Percentiles rank a stretch among this genome's conserved stretches.
These are phyloP conservation scores for Imleria badia DNA, from an alignment of 768 basidiomycete genomes.

Conservation along the genomic window DNA sequence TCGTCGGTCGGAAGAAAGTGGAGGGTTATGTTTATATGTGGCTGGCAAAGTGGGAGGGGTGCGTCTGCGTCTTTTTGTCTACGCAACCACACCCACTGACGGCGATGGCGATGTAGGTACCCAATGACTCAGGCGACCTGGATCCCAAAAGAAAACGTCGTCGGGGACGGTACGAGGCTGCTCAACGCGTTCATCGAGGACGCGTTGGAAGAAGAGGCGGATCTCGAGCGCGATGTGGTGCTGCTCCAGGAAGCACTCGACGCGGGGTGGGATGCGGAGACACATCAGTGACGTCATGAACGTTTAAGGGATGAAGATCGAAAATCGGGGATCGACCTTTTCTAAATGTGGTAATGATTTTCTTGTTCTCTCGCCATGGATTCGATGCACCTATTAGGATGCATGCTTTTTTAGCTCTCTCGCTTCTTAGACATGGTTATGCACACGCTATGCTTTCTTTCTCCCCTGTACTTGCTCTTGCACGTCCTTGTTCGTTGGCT, in stretches of 20 bases:
- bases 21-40: slow-evolving; percentile 20
- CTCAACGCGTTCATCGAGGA: slow-evolving; percentile 18
- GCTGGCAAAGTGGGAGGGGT: slow-evolving; percentile 38
- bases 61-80: background rate
- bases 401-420: too few species aligned
- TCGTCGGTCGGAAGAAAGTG: slow-evolving; percentile 26
- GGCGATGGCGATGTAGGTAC: slow-evolving; percentile 11
- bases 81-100: background rate
- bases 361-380: too few species aligned
- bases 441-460: too few species aligned
- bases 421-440: too few species aligned
- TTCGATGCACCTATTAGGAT: too few species aligned
- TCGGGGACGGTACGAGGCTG: slow-evolving; percentile 16
- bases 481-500: too few species aligned
- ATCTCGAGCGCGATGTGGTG: slow-evolving; percentile 17
- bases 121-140: slow-evolving; percentile 29
- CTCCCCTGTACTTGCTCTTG: too few species aligned
- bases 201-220: slow-evolving; percentile 16
- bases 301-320: too few species aligned
- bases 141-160: slow-evolving; percentile 30
- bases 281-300: too few species aligned
- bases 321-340: too few species aligned
- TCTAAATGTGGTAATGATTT: too few species aligned
- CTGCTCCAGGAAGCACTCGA: slow-evolving; percentile 25
- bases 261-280: slow-evolving; percentile 13